These are phyloP conservation scores for Trametes villosa DNA, from an alignment of 768 basidiomycete genomes.

Conservation along the genomic window DNA sequence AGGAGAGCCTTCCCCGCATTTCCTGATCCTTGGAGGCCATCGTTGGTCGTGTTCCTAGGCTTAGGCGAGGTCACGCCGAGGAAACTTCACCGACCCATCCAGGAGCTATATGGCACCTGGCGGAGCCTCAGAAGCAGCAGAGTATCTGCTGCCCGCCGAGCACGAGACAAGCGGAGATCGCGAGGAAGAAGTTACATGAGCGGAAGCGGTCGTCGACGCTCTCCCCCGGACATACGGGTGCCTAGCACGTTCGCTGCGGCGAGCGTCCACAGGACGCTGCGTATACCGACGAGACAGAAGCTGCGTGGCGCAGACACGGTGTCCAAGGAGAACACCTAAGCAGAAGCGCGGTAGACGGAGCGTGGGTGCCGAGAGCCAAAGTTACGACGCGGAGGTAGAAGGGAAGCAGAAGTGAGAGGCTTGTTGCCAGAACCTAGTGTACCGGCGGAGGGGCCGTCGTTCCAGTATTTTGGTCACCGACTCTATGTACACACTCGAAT, in stretches of 20 bases:
- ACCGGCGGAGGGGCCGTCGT: neutral
- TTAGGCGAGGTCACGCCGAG: neutral
- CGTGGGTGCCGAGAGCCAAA: neutral
- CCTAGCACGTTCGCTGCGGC: constrained; percentile 14
- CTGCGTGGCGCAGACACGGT: too few relatives aligned
- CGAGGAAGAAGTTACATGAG: neutral
- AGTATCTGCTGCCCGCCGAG: neutral
- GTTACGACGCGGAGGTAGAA: neutral
- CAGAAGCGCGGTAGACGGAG: neutral
- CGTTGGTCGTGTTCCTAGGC: neutral
- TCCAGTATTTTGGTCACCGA: neutral
- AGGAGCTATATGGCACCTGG: too few relatives aligned
- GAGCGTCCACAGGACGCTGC: neutral
- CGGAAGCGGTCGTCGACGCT: too few relatives aligned
- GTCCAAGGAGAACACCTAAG: constrained; percentile 4
- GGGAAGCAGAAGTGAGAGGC: neutral
- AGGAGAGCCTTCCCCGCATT: too few relatives aligned
- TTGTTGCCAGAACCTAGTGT: neutral
- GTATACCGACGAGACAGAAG: neutral
- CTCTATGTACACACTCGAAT: too few relatives aligned
- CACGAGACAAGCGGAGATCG: neutral
- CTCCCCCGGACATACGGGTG: neutral
- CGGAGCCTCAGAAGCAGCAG: too few relatives aligned
- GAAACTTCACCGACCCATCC: neutral
- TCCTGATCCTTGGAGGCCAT: too few relatives aligned